These are phyloP conservation scores for Adansonia digitata DNA, from an alignment of 345 rosid genomes.

Conservation along the genomic window DNA sequence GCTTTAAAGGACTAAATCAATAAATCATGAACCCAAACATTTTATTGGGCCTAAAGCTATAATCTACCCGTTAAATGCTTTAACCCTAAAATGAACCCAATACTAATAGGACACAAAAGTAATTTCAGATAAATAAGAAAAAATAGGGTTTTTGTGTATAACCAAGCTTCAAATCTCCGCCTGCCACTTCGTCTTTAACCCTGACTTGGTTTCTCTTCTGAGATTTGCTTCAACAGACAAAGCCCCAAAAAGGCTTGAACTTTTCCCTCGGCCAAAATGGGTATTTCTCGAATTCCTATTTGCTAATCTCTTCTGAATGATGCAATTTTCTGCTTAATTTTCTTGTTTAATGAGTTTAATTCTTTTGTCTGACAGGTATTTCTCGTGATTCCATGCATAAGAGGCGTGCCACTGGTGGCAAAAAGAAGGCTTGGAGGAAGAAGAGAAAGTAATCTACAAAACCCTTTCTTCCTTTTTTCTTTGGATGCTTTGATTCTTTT, in stretches of 20 bases:
- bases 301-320: not conserved
- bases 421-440: slow-evolving; percentile 92
- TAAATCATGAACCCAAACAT: not conserved
- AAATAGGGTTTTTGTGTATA: slow-evolving; percentile 34
- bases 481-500: not conserved
- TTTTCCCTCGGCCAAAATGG: slow-evolving; percentile 31
- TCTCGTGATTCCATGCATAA: slow-evolving; percentile 91
- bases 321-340: not conserved
- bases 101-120: slow-evolving; percentile 8
- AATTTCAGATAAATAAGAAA: not conserved
- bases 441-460: slow-evolving; percentile 59
- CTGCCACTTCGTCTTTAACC: too few species aligned
- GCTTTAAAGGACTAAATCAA: too few species aligned
- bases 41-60: not conserved
- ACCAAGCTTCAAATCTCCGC: not conserved
- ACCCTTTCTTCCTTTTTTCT: not conserved
- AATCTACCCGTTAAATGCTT: not conserved
- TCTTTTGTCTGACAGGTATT: slow-evolving; percentile 40
- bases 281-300: slow-evolving; percentile 12
- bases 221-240: not conserved
- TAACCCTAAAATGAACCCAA: not conserved
- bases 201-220: too few species aligned
- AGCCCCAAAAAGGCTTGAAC: not conserved
- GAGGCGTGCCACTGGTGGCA: slow-evolving; percentile 92
- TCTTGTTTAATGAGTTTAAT: not conserved